Conservation (phyloP, 2,329 filamentous ascomycete genomes). For the Ophiostoma sp. region DNA sequence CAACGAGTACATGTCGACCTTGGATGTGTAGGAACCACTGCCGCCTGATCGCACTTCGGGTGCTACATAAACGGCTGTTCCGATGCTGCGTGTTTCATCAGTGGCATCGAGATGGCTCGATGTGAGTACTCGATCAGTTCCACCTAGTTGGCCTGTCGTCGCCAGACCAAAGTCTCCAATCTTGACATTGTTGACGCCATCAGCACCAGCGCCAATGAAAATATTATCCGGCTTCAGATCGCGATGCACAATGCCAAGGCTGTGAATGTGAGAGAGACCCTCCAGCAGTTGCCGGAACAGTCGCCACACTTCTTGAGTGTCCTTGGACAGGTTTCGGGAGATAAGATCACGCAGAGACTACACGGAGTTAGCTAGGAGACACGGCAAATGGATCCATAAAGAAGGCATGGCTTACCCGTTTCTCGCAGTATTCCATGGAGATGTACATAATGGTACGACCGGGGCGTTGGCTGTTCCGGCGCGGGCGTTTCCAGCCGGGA, state of each 20-base stretch:
- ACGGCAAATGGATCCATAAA: too few species aligned
- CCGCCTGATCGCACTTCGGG: conserved; percentile 78
- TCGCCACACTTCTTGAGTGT: conserved; percentile 77
- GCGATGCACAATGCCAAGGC: conserved; percentile 85
- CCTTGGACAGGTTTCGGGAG: conserved; percentile 64
- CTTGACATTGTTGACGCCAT: conserved; percentile 80
- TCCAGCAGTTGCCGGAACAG: conserved; percentile 88
- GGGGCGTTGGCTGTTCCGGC: conserved; percentile 42
- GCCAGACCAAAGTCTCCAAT: conserved; percentile 96
- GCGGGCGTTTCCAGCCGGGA: conserved; percentile 25
- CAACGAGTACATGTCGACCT: conserved; percentile 97
- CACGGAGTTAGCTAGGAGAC: too few species aligned
- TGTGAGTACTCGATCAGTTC: conserved; percentile 18
- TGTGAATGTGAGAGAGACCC: conserved; percentile 83
- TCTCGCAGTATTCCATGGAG: conserved; percentile 98
- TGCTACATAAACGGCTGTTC: conserved; percentile 85
- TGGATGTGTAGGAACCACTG: conserved; percentile 76
- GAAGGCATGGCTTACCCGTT: conserved; percentile 41
- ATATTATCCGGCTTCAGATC: conserved; percentile 97
- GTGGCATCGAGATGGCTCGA: conserved; percentile 41
- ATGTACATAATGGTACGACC: conserved; percentile 81
- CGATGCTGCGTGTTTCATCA: conserved; percentile 66
- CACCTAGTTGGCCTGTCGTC: conserved; percentile 65
- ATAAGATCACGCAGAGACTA: conserved; percentile 83
- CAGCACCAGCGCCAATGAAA: conserved; percentile 66